Evolutionary conservation across 805 yeast genomes (phyloP).

Genomic region (Brettanomyces anomalus): DNA sequence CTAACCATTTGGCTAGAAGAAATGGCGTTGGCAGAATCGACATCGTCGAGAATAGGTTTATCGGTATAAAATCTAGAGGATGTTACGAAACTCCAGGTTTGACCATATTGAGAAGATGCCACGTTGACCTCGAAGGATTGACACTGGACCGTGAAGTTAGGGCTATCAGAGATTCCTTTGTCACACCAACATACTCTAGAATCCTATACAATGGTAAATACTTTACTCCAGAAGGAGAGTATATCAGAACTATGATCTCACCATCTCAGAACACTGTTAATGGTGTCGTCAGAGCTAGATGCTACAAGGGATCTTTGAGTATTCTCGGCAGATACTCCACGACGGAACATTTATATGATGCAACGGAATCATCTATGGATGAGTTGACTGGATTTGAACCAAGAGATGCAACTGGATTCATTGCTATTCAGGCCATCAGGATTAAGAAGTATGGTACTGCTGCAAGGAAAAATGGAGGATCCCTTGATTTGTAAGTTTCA

Average conservation of each 20-base stretch:
- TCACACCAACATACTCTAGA: slow-evolving; percentile 84
- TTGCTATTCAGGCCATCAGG: slow-evolving; percentile 96
- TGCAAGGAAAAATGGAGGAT: slow-evolving; percentile 70
- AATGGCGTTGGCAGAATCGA: slow-evolving; percentile 99
- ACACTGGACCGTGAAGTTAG: slow-evolving; percentile 97
- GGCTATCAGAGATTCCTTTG: slow-evolving; percentile 92
- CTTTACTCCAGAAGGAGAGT: slow-evolving; percentile 98
- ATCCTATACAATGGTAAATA: slow-evolving; percentile 94
- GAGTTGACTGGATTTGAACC: slow-evolving; percentile 98
- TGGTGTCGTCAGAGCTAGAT: slow-evolving; percentile 90
- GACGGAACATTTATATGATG: slow-evolving; percentile 95
- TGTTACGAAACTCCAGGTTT: slow-evolving; percentile 99
- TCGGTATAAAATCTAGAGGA: slow-evolving; percentile 98
- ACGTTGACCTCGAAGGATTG: slow-evolving; percentile 94
- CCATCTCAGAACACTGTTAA: slow-evolving; percentile 95
- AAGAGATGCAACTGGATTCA: slow-evolving; percentile 94
- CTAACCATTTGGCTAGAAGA: slow-evolving; percentile 94
- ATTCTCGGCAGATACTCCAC: slow-evolving; percentile 91
- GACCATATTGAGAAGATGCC: slow-evolving; percentile 87
- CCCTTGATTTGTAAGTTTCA: slow-evolving; percentile 32
- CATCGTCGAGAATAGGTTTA: slow-evolving; percentile 97
- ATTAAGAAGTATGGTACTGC: slow-evolving; percentile 97
- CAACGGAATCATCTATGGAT: slow-evolving; percentile 98
- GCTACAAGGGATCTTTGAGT: slow-evolving; percentile 81
- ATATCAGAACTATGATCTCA: slow-evolving; percentile 82